Conservation (phyloP, 2,329 filamentous ascomycete genomes). For the Fusarium abutilonis region DNA sequence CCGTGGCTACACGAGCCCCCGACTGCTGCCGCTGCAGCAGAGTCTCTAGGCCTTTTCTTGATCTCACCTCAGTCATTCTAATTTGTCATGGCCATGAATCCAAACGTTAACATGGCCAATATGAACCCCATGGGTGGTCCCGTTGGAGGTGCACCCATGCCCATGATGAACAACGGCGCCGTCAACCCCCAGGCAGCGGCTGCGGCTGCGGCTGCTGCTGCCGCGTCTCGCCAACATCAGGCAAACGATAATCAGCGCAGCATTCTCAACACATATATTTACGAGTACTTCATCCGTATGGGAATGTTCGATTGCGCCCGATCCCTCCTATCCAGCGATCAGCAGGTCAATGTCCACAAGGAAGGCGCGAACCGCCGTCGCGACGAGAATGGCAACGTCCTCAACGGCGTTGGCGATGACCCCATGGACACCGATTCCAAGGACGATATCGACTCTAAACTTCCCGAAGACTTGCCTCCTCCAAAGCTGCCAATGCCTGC, state of each 20-base stretch:
- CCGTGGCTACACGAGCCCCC: conserved; percentile 48
- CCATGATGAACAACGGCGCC: conserved; percentile 72
- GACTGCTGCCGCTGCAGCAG: conserved; percentile 42
- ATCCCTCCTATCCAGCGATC: conserved; percentile 72
- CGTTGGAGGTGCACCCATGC: conserved; percentile 68
- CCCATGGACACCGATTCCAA: conserved; percentile 86
- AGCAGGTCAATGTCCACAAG: conserved; percentile 73
- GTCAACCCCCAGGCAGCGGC: conserved; percentile 50
- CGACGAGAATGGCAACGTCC: conserved; percentile 72
- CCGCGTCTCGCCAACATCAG: conserved; percentile 52
- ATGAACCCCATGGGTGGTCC: conserved; percentile 76
- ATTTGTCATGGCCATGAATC: conserved; percentile 61
- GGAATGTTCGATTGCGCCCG: conserved; percentile 86
- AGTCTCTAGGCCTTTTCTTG: conserved; percentile 37
- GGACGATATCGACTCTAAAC: conserved; percentile 77
- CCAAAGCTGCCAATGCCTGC: conserved; percentile 73
- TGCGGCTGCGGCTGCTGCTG: conserved; percentile 46
- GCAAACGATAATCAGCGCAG: conserved; percentile 61
- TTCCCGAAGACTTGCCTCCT: conserved; percentile 81
- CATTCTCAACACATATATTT: conserved; percentile 85
- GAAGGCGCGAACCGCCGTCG: conserved; percentile 74
- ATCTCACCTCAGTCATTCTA: conserved; percentile 32
- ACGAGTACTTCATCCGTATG: conserved; percentile 89
- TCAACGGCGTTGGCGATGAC: conserved; percentile 77
- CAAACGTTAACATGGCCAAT: conserved; percentile 71